Conservation (phyloP, 768 basidiomycete genomes). For the Russula sp. region DNA sequence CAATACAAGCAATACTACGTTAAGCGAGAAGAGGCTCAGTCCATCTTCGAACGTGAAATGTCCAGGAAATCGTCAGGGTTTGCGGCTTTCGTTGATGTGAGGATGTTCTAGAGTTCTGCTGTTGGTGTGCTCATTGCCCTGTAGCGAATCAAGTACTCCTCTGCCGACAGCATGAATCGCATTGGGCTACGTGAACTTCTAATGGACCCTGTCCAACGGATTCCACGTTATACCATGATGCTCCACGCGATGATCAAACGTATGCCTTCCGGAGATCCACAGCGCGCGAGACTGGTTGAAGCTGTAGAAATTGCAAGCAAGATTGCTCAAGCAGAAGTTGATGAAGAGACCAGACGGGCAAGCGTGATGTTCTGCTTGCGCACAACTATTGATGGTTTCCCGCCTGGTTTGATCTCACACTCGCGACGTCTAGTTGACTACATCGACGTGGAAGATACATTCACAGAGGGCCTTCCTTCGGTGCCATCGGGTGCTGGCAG, state of each 20-base stretch:
- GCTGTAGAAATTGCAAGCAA: constrained; percentile 83
- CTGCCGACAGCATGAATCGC: constrained; percentile 65
- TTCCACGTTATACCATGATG: constrained; percentile 89
- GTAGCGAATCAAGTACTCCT: constrained; percentile 85
- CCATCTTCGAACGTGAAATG: constrained; percentile 78
- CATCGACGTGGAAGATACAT: constrained; percentile 84
- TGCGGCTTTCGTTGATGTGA: constrained; percentile 78
- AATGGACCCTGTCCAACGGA: constrained; percentile 95
- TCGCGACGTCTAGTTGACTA: constrained; percentile 84
- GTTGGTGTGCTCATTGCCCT: not conserved
- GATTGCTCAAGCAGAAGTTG: constrained; percentile 87
- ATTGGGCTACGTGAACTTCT: constrained; percentile 85
- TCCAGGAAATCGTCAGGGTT: constrained; percentile 77
- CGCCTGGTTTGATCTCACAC: constrained; percentile 83
- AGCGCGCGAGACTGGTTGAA: constrained; percentile 70
- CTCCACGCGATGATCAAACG: constrained; percentile 90
- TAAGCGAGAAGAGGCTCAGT: constrained; percentile 89
- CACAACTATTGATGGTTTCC: constrained; percentile 84
- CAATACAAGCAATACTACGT: constrained; percentile 87
- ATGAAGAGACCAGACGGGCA: constrained; percentile 85
- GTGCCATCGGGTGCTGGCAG: constrained; percentile 34
- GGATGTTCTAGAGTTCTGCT: constrained; percentile 24
- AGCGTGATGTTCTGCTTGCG: constrained; percentile 82
- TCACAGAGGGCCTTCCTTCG: constrained; percentile 47
- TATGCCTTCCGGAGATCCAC: constrained; percentile 71